A percentile compares a stretch with the other conserved stretches of the same genome.
phyloP scores from a whole-genome alignment of 306 rosid genomes.

The Phaseolus lunatus region DNA sequence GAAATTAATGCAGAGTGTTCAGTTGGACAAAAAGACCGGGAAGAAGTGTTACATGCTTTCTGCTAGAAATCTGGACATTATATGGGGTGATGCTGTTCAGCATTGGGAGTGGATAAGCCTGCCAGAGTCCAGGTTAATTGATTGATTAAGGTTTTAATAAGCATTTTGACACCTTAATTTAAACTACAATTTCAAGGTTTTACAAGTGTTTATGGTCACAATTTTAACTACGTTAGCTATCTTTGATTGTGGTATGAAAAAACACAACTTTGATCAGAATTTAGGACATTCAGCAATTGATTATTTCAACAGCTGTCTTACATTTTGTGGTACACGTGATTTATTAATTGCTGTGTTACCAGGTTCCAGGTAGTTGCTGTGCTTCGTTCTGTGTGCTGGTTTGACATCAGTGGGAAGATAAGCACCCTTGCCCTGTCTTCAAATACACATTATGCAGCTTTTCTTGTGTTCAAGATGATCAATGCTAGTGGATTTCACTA shows the following conservation, averaged over 20 bases:
- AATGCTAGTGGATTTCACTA: constrained; percentile 46
- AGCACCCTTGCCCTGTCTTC: constrained; percentile 53
- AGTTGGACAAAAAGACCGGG: constrained; percentile 49
- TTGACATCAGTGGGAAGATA: constrained; percentile 63
- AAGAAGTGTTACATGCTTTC: constrained; percentile 23
- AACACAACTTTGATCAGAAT: not conserved
- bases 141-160: not conserved
- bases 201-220: not conserved
- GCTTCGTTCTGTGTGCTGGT: constrained; percentile 60
- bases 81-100: not conserved
- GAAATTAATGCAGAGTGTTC: constrained; percentile 46
- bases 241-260: too few relatives aligned
- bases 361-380: constrained; percentile 63
- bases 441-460: constrained; percentile 57
- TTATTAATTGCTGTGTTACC: not conserved
- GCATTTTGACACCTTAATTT: not conserved
- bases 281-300: not conserved
- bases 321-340: not conserved
- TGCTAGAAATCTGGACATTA: not conserved
- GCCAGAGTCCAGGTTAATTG: constrained; percentile 51
- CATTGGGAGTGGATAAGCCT: constrained; percentile 45
- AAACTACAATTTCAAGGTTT: not conserved
- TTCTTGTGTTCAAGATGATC: constrained; percentile 59
- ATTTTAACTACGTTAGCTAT: too few relatives aligned
- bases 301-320: not conserved